Evolutionary conservation across 768 basidiomycete species (phyloP).

Genomic region (Serpula lacrymans): DNA sequence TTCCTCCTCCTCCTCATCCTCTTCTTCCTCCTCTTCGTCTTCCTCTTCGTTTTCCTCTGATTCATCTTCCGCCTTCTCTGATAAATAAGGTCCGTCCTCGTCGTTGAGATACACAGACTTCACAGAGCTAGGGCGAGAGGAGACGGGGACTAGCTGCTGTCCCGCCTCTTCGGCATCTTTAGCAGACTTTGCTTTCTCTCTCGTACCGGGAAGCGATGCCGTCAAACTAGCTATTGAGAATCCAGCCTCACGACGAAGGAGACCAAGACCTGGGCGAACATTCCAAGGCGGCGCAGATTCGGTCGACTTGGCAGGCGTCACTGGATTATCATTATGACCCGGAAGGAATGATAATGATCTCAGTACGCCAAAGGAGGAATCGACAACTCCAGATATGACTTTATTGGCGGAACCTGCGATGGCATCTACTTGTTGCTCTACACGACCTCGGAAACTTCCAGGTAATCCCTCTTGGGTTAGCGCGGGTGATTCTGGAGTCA

Average conservation of each 20-base stretch:
- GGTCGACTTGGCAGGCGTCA: constrained; percentile 19
- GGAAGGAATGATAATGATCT: constrained; percentile 70
- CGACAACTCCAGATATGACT: constrained; percentile 80
- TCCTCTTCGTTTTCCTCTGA: constrained; percentile 18
- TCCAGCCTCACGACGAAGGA: constrained; percentile 69
- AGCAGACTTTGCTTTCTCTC: constrained; percentile 9
- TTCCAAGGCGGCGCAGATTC: constrained; percentile 38
- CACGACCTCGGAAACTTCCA: constrained; percentile 64
- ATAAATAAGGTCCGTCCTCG: constrained; percentile 7
- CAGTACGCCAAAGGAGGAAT: constrained; percentile 85
- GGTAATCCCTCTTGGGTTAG: constrained; percentile 44
- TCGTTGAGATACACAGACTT: constrained; percentile 21
- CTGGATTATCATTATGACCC: constrained; percentile 19
- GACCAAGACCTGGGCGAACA: constrained; percentile 54
- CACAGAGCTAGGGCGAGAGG: constrained; percentile 46
- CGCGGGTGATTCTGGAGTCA: constrained; percentile 42
- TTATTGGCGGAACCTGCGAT: constrained; percentile 81
- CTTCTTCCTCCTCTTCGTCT: constrained; percentile 27
- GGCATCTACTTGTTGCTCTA: constrained; percentile 76
- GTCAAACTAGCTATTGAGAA: constrained; percentile 82
- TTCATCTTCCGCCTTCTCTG: constrained; percentile 15
- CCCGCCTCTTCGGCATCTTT: constrained; percentile 37
- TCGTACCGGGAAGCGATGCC: constrained; percentile 50
- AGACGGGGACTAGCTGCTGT: constrained; percentile 56
- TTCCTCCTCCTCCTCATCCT: constrained; percentile 22